Evolutionary conservation across 1,139 yeast species (phyloP).

Genomic region (Sugiyamaella castrensis): DNA sequence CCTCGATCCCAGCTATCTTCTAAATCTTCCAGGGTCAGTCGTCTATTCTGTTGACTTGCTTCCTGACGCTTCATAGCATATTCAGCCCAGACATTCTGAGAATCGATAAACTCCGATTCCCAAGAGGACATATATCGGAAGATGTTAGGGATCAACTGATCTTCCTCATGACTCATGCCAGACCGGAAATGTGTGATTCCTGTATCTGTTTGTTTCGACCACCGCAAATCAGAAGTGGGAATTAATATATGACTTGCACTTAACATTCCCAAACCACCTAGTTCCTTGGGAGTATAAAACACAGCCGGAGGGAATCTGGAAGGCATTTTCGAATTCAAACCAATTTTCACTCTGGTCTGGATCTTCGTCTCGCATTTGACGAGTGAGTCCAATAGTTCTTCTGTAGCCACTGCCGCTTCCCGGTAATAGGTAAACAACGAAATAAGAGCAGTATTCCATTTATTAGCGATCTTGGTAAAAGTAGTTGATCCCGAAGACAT

Average conservation of each 20-base stretch:
- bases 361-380: slow-evolving; percentile 92
- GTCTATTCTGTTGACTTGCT: slow-evolving; percentile 80
- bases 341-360: slow-evolving; percentile 92
- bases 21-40: slow-evolving; percentile 87
- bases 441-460: slow-evolving; percentile 93
- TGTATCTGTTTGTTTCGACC: slow-evolving; percentile 92
- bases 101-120: slow-evolving; percentile 94
- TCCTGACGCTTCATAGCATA: slow-evolving; percentile 87
- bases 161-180: slow-evolving; percentile 81
- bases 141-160: slow-evolving; percentile 83
- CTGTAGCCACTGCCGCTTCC: slow-evolving; percentile 89
- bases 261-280: slow-evolving; percentile 97
- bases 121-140: slow-evolving; percentile 91
- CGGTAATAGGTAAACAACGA: slow-evolving; percentile 85
- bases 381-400: slow-evolving; percentile 68
- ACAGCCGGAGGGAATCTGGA: slow-evolving; percentile 98
- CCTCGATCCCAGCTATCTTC: slow-evolving; percentile 97
- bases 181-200: slow-evolving; percentile 94
- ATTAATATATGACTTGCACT: slow-evolving; percentile 95
- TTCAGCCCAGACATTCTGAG: slow-evolving; percentile 97
- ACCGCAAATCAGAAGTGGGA: slow-evolving; percentile 86
- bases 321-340: slow-evolving; percentile 97
- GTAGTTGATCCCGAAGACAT: slow-evolving; percentile 97
- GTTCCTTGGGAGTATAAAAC: slow-evolving; percentile 93
- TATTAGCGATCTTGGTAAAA: slow-evolving; percentile 88